phyloP scores from a whole-genome alignment of 2,329 filamentous ascomycete genomes.

The Penicillium sclerotiorum region DNA sequence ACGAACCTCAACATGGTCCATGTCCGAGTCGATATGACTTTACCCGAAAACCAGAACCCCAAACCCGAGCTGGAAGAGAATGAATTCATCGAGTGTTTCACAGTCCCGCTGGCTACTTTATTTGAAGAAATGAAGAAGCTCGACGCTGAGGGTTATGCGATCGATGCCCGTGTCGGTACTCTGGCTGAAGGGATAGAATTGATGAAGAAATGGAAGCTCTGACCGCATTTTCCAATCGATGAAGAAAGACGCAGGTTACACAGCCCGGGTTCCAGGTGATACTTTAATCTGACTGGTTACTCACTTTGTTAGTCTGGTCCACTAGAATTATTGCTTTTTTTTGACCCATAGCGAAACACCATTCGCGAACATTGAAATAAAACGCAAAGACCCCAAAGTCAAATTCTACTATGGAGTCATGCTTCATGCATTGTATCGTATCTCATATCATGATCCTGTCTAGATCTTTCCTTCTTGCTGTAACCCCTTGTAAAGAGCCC shows the following conservation, averaged over 20 bases:
- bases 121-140: slow-evolving; percentile 69
- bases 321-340: not conserved
- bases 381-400: not conserved
- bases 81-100: slow-evolving; percentile 81
- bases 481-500: slow-evolving; percentile 58
- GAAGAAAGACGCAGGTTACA: not conserved
- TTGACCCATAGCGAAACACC: too few species aligned
- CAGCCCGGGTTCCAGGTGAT: not conserved
- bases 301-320: not conserved
- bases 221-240: not conserved
- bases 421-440: too few species aligned
- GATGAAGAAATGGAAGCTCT: slow-evolving; percentile 53
- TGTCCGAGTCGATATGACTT: slow-evolving; percentile 69
- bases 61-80: slow-evolving; percentile 73
- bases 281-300: not conserved
- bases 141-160: slow-evolving; percentile 72
- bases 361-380: too few species aligned
- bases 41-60: slow-evolving; percentile 69
- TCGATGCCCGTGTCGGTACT: slow-evolving; percentile 77
- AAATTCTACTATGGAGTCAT: not conserved
- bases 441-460: too few species aligned
- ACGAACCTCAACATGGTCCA: slow-evolving; percentile 63
- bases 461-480: slow-evolving; percentile 49
- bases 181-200: slow-evolving; percentile 77
- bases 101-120: slow-evolving; percentile 63